Evolutionary conservation across 164 flowering plant species (phyloP).

Genomic region (Vitis cinerea): DNA sequence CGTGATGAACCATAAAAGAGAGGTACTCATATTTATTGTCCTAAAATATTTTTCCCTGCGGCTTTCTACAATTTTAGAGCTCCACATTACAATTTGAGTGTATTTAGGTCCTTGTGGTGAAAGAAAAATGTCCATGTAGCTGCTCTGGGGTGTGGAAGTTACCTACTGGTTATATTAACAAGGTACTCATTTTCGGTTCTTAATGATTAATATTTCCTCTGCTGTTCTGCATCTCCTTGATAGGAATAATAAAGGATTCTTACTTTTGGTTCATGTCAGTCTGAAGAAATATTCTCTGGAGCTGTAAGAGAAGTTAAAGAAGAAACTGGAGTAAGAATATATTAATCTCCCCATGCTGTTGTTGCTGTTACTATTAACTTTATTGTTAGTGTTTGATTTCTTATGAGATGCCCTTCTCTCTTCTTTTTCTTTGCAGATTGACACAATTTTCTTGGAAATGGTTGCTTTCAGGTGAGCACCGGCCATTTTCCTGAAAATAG

Average conservation of each 20-base stretch:
- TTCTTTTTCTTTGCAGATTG: conserved; percentile 37
- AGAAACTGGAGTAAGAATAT: conserved; percentile 67
- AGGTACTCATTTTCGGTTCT: conserved; percentile 30
- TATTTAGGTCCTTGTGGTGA: conserved; percentile 54
- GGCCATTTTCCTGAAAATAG: background rate
- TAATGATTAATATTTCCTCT: background rate
- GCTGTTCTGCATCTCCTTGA: background rate
- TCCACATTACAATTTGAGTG: background rate
- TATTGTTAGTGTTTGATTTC: background rate
- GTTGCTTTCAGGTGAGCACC: conserved; percentile 55
- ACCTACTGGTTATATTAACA: conserved; percentile 64
- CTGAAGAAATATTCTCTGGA: conserved; percentile 63
- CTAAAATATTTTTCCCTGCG: background rate
- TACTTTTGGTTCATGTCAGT: conserved; percentile 28
- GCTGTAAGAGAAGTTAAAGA: conserved; percentile 69
- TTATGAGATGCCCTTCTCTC: background rate
- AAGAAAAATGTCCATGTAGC: conserved; percentile 62
- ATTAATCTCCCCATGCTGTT: background rate
- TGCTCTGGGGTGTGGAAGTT: conserved; percentile 63
- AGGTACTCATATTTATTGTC: conserved; percentile 25
- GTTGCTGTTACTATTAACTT: background rate
- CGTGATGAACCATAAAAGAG: conserved; percentile 48
- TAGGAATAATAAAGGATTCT: background rate
- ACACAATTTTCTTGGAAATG: conserved; percentile 52
- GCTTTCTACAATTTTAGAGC: background rate